Base-by-base conservation (phyloP, 2,329 filamentous ascomycete genomes). In the Uncinocarpus reesii region DNA sequence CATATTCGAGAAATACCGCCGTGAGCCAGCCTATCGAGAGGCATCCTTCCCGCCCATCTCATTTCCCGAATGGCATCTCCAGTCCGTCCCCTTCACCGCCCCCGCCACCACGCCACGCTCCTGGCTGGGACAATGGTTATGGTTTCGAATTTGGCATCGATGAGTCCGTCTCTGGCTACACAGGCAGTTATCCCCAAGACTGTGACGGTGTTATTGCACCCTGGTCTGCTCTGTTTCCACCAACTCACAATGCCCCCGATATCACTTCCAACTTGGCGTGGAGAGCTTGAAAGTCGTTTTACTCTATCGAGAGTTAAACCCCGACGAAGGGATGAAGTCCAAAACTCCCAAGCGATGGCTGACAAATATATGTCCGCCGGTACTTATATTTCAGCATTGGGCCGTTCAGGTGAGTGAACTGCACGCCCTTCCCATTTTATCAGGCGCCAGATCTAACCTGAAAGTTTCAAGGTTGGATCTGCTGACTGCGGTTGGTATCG, bases 311-410 rank as follows among this genome's bases (percentile, higher is more conserved):
- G 34, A 37, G 34, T 21, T 37, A 8, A 37, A 37, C 18, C 34
- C 34, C 34, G 18, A 21, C 34, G 8, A 16, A 37, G 18, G 34
- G n/a, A 37, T 16, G 18, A n/a, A 21, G 34, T 16, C n/a, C 18
- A 21, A n/a, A 16, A 37, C 34, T 21, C 2, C 18, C 15, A 16
- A 15, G n/a, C 34, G 18, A 4, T 21, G n/a, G 2, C 18, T 15
- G 34, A 21, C 34, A 16, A 16, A 15, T 3, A 21, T 37, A 16
- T 8, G n/a, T 37, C 34, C 34, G 7, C 42, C 15, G 3, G 7
- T 18, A 15, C 20, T 44, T 6, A 44, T 29, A 21, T 7, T 44
- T 44, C 42, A 32, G 42, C 42, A 44, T 15, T 44, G 42, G 42
- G 42, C 42, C 3, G 42, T 44, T 32, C 20, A 44, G 42, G 20